Base-by-base conservation (phyloP, 768 basidiomycete species). In the Mycena crocata region DNA sequence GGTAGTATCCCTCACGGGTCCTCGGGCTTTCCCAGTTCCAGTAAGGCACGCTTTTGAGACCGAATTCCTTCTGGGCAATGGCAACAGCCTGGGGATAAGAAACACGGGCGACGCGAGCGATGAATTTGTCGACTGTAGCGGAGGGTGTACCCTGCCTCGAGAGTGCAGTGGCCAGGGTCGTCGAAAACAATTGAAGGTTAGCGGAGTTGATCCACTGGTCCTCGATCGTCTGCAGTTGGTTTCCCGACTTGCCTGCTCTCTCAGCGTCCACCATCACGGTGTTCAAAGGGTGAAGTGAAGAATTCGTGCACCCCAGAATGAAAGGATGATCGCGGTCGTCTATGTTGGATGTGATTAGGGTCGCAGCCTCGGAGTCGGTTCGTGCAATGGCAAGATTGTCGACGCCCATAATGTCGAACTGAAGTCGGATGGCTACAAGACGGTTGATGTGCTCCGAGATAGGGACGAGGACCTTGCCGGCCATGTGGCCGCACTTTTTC, bases 361-460 rank as follows among this genome's bases (percentile, higher is more conserved):
- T 98, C 1, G 98, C 97, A 7, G 98, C 97, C 79, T 99, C 97
- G 5, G 96, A 96, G 77, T 99, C 97, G 3, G 98, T 99, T 60
- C 98, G 90, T 10, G 96, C 93, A 76, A 99, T 87, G 73, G 93
- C 88, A 71, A 99, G 87, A 80, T 98, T 98, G 74, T 94, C 92
- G 50, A 98, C 95, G 59, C 97, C 96, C 96, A 99, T 96, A 76
- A 99, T 93, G 77, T 99, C 98, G 76, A 92, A 98, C 81, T 99
- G 98, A 46, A 98, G 86, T 30, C 98, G 94, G 75, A 99, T 97
- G 46, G 98, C 96, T 54, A 98, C 90, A 62, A 99, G 91, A 57
- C 98, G 94, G 80, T 98, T 98, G 81, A 99, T 96, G 81, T 99
- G 98, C 84, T 99, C 98, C 46, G 89, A 89, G 75, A 99, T 95